Conservation (phyloP, 2,329 filamentous ascomycete genomes). For the Colletotrichum limetticola region DNA sequence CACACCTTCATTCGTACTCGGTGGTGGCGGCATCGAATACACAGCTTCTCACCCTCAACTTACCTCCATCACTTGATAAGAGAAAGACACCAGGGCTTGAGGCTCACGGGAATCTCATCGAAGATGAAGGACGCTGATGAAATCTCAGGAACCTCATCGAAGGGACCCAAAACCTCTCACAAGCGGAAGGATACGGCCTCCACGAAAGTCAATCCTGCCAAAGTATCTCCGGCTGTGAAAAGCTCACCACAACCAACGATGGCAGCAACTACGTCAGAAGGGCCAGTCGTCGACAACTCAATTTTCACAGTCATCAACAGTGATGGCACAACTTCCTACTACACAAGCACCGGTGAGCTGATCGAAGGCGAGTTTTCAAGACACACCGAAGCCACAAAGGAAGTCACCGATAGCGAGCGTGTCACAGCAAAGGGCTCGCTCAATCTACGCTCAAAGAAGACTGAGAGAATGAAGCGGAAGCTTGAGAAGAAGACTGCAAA, state of each 20-base stretch:
- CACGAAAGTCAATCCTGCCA: background rate
- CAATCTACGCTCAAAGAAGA: slow-evolving; percentile 33
- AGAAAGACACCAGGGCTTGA: background rate
- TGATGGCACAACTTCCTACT: slow-evolving; percentile 4
- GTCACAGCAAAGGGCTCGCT: slow-evolving; percentile 20
- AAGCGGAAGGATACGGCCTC: background rate
- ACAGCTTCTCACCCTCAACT: background rate
- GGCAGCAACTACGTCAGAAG: background rate
- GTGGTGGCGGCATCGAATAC: background rate
- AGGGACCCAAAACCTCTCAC: background rate
- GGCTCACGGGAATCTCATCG: background rate
- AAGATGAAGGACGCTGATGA: background rate
- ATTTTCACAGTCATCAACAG: slow-evolving; percentile 8
- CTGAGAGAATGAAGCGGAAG: slow-evolving; percentile 28
- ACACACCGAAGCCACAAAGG: slow-evolving; percentile 1
- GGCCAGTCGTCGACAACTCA: background rate
- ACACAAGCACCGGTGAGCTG: background rate
- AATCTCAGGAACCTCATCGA: background rate
- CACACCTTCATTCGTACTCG: background rate
- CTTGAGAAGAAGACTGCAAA: slow-evolving; percentile 25
- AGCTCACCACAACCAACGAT: background rate
- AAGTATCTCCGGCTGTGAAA: background rate
- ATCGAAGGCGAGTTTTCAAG: background rate
- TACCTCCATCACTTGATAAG: background rate
- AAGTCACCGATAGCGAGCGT: slow-evolving; percentile 25